Conservation (phyloP, 441 rosid species). For the Pelargonium citronellum region DNA sequence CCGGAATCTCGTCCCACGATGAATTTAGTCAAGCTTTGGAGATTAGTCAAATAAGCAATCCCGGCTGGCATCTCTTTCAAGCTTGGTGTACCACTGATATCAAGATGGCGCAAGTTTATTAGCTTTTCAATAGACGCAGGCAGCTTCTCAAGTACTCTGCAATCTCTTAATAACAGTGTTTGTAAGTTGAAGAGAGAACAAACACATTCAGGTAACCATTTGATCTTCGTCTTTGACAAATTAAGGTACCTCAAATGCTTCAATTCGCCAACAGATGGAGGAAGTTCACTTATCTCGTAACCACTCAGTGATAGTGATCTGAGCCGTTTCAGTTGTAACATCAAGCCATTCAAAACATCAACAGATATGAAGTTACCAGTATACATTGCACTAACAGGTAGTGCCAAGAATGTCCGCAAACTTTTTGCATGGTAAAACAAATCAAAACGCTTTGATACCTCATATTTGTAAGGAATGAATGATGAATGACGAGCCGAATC, state of each 20-base stretch:
- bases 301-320: constrained; percentile 10
- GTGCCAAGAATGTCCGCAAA: constrained; percentile 3
- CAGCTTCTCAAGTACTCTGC: not conserved
- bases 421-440: not conserved
- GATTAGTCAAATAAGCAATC: constrained; percentile 3
- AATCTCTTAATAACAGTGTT: not conserved
- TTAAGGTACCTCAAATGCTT: constrained; percentile 21
- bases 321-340: not conserved
- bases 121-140: constrained; percentile 5
- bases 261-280: not conserved
- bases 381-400: not conserved
- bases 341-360: not conserved
- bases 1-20: constrained; percentile 15
- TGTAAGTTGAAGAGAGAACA: constrained; percentile 12
- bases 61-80: constrained; percentile 11
- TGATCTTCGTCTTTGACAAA: not conserved
- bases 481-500: not conserved
- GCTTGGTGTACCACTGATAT: not conserved
- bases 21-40: constrained; percentile 13
- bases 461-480: constrained; percentile 5
- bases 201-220: not conserved
- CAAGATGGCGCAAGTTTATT: constrained; percentile 11
- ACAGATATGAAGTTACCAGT: not conserved
- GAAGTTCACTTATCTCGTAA: not conserved
- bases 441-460: not conserved